Evolutionary conservation across 345 rosid species (phyloP), one percentile per base, ranked within the genome.

Genomic region (Zanthoxylum bungeanum): DNA sequence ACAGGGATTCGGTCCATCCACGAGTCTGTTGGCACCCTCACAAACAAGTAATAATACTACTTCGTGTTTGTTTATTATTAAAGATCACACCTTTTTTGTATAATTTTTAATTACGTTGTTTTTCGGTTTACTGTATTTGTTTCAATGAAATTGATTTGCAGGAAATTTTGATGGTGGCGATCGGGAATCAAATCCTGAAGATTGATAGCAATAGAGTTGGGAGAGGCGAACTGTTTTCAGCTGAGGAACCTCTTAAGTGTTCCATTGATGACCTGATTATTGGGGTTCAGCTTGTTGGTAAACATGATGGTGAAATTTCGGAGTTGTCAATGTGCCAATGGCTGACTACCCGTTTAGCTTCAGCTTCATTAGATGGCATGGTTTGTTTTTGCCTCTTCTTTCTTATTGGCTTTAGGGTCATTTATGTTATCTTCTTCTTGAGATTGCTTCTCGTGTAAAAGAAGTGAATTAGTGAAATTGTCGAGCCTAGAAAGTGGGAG

Each of bases 1-100:
- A 82, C 33, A 86, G 75, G 63, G 87, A 84, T 68, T 36, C 78
- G 0, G 60, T 73, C 31, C 88, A 86, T 73, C 91, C 96, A 34
- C 85, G 88, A 52, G 82, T 90, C 22, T 90, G 91, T 52, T 90
- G 93, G 96, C 96, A 90, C 80, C 88, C 88, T 70, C 85, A 88
- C 85, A 90, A 90, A 79, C 96, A 90, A 81, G 96, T 90, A 82
- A 70, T 78, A 40, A 39, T 74, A 24, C 14, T 57, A 51, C n/a
- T n/a, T n/a, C 70, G 34, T 24, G 28, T 71, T 31, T 46, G 24
- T 55, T 4, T 37, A 11, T 63, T 40, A 7, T 6, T 10, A 12
- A 61, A 37, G 21, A 61, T 30, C n/a, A n/a, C 16, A 3, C 9
- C 8, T 40, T 17, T 24, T 34, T 51, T 5, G 11, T 44, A 30